Base-by-base conservation (phyloP, 441 rosid genomes). In the Viola pubescens region DNA sequence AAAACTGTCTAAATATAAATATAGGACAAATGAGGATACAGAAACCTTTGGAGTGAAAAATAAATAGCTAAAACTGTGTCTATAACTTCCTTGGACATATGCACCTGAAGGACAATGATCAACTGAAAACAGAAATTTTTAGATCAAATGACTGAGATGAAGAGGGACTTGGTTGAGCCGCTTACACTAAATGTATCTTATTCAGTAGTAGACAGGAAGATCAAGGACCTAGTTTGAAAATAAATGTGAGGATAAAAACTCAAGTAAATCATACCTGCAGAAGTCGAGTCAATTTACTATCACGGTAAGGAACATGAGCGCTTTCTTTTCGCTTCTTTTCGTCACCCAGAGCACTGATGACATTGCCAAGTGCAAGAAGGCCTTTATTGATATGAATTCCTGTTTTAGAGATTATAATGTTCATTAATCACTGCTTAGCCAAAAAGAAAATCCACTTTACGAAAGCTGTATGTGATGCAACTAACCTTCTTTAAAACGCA, bases 281-380 rank as follows among this genome's bases (percentile, higher is more conserved):
- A 71, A 94, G 90, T 64, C 99, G 77, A 54, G 99, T 94, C 61
- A 94, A 87, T 85, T 94, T 94, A 81, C 99, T 94, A 70, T 90
- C 99, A 61, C 99, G 83, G 64, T 94, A 94, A 42, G 99, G 99
- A 73, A 94, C 95, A 66, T 90, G 99, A 37, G 74, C 79, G 48
- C 96, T 86, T 54, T 94, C 97, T 82, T 88, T 94, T 14, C 99
- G 96, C 73, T 85, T 94, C 80, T 88, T 94, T 69, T 94, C 99
- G 62, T 94, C 99, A 49, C 97, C 99, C 4, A 94, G 95, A 37
- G 99, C 99, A 61, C 99, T 94, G 62, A 94, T 94, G 59, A 94
- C 99, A 71, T 94, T 94, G 62, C 99, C 99, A 68, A 94, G 99
- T 16, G 99, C 99, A 73, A 94, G 96, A 58, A 94, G 97, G 46